Base-by-base conservation (phyloP, 2,329 filamentous ascomycete genomes). In the Penicillium psychrosexuale region DNA sequence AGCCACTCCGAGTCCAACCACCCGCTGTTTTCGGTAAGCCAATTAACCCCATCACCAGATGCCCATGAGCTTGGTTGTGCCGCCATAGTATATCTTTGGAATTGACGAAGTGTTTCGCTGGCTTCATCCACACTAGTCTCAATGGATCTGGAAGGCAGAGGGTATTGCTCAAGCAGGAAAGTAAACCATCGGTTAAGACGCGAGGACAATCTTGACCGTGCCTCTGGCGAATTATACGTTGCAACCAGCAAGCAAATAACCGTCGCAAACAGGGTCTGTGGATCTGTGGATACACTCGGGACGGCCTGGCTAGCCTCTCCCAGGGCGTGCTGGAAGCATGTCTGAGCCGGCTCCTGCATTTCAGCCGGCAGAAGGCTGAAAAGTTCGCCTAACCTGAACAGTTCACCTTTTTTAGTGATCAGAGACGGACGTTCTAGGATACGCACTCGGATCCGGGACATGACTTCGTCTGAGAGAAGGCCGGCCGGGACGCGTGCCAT, bases 1-100 rank as follows among this genome's bases (percentile, higher is more conserved):
- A 78, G 17, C 69, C 70, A 72, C 19, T 72, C 68, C 7, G 68
- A 60, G 28, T 70, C 69, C 30, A 75, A 57, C 73, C 73, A 75
- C 60, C 66, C 69, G 47, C 62, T 63, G n/a, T 61, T 60, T n/a
- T 58, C 50, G 3, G 47, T 33, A 15, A 65, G 54, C 63, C 63
- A 65, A 36, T 43, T 27, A 2, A 59, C 57, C 13, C 61, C 57
- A 54, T 59, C 59, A 8, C 44, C 30, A 5, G 33, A 11, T 33
- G 57, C 53, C 49, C 51, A 56, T 22, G n/a, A 17, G 39, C 49
- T 33, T 38, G 44, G n/a, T 61, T 61, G 30, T 68, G n/a, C 52
- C 1, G 34, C 12, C 11, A 1, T 28, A 17, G n/a, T 28, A 22
- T 55, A 55, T 27, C 36, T n/a, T 31, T 51, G 40, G 19, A 55